A percentile compares a stretch with the other conserved stretches of the same genome.
These are phyloP conservation scores for Geoglossum cookeanum DNA, from an alignment of 2,329 filamentous ascomycete species.

Conservation along the genomic window DNA sequence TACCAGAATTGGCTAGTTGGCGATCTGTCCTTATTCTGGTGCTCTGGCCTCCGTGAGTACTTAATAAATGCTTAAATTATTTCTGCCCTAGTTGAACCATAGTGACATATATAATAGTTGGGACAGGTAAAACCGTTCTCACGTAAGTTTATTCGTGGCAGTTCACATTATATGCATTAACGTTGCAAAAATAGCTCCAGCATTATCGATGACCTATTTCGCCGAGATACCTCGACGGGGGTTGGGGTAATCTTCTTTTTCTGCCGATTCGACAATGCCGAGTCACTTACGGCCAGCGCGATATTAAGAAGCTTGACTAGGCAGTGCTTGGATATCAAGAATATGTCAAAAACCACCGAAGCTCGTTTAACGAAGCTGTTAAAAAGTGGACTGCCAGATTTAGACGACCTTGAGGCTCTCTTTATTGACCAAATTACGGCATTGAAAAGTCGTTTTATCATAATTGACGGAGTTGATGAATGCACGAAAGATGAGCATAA, in stretches of 20 bases:
- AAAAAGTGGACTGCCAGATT: slow-evolving; percentile 5
- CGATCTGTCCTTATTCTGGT: slow-evolving; percentile 8
- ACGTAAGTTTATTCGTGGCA: neutral
- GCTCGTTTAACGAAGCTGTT: slow-evolving; percentile 5
- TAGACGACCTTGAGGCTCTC: slow-evolving; percentile 3
- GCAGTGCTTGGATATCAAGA: slow-evolving; percentile 7
- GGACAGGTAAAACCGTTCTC: slow-evolving; percentile 10
- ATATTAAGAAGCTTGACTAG: slow-evolving; percentile 9
- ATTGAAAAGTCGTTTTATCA: neutral
- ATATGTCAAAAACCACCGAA: neutral
- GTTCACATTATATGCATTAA: neutral
- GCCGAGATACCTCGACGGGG: neutral
- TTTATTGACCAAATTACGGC: neutral
- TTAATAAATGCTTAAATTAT: neutral
- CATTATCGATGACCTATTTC: neutral
- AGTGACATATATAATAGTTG: slow-evolving; percentile 6
- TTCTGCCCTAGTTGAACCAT: neutral
- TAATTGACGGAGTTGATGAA: slow-evolving; percentile 12
- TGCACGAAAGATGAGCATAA: slow-evolving; percentile 5
- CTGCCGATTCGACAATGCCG: slow-evolving; percentile 8
- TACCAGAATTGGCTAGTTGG: slow-evolving; percentile 7
- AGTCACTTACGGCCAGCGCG: slow-evolving; percentile 2
- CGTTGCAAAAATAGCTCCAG: neutral
- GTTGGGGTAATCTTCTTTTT: slow-evolving; percentile 6
- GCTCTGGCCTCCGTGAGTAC: slow-evolving; percentile 9